Evolutionary conservation across 2,329 filamentous ascomycete species (phyloP), one percentile per base, ranked within the genome.

Genomic region (Calonectria multiphialidica): DNA sequence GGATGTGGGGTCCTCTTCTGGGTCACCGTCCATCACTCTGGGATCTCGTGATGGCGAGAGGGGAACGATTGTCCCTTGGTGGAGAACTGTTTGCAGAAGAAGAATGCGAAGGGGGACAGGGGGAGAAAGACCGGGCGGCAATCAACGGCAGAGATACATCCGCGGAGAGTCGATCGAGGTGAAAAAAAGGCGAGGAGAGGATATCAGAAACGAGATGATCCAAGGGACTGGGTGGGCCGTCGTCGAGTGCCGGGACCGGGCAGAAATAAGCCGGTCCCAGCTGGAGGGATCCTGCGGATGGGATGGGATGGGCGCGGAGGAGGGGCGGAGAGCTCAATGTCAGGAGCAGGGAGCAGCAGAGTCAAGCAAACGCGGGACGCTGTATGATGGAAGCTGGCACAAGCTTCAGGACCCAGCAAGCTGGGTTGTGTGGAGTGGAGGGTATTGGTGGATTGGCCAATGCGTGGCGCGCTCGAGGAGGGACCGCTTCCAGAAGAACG

Each of bases 1-100:
- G 23, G 85, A 86, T 18, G 82, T 83, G 72, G 79, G 76, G 62
- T 81, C 80, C 35, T 82, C 79, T 25, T 82, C 80, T 7, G 75
- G 66, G 49, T 75, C 72, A 42, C 76, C 75, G 21, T 79, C 75
- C 78, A 80, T 81, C 42, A 63, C 69, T 70, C 47, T 68, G 68
- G 55, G 37, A 49, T 49, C 23, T 30, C 10, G 10, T 33, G 75
- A 47, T 68, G 66, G 44, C 40, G 50, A 64, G 49, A 49, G 53
- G 35, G 28, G 66, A 59, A 50, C 66, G 68, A 49, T 40, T 47
- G 37, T 59, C 47, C 2, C n/a, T 59, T 59, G 40, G 65, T 55
- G 64, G 40, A 35, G 64, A 59, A 66, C 67, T 66, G 67, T 21
- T 66, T 69, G 66, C 42, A 72, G 59, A 61, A 40, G 68, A 72